Evolutionary conservation across 192 early-diverging fungal genomes (phyloP).

Genomic region (Podila minutissima): DNA sequence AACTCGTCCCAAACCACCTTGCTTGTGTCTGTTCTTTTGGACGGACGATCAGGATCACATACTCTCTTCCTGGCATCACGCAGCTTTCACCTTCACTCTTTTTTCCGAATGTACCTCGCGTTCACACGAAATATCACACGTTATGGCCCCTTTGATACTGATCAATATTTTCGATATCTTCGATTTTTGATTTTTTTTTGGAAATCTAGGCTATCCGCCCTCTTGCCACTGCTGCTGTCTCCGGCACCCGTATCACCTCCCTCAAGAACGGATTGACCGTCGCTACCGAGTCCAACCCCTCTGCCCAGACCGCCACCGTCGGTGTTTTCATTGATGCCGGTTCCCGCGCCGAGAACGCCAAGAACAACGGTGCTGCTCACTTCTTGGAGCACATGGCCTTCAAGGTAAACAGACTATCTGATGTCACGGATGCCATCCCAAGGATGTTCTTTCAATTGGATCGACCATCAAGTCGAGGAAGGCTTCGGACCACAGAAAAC

Average conservation of each 20-base stretch:
- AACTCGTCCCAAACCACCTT: neutral
- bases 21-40: neutral
- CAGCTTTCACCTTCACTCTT: too few species aligned
- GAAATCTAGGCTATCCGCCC: constrained; percentile 56
- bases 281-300: constrained; percentile 84
- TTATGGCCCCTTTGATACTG: too few species aligned
- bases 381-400: constrained; percentile 99
- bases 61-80: too few species aligned
- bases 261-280: constrained; percentile 85
- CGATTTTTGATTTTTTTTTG: neutral
- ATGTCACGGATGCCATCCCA: neutral
- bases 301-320: constrained; percentile 86
- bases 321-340: constrained; percentile 94
- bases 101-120: too few species aligned
- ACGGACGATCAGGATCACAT: too few species aligned
- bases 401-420: constrained; percentile 69
- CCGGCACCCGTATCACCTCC: constrained; percentile 72
- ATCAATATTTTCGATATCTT: too few species aligned
- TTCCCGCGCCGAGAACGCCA: constrained; percentile 80
- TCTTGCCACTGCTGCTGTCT: constrained; percentile 59
- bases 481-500: neutral
- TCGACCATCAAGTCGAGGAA: too few species aligned
- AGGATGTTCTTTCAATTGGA: too few species aligned
- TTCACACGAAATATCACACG: too few species aligned
- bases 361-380: constrained; percentile 96